A percentile compares a stretch with the other conserved stretches of the same genome.
Evolutionary conservation across 179 eudicot genomes (phyloP).

Genomic region (Sideroxylon spinosum): DNA sequence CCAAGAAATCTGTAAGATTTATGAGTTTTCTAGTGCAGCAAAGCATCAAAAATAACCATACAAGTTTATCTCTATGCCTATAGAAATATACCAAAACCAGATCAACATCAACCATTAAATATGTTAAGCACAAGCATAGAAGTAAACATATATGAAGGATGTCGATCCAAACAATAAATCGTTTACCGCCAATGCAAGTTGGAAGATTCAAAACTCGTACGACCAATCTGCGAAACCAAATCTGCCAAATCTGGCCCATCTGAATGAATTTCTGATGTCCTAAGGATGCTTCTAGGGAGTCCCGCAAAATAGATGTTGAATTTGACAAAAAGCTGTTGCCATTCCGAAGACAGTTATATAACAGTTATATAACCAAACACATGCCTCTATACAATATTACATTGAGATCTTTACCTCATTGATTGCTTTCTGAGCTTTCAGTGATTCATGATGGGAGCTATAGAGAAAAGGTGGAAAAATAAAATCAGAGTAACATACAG

Average conservation of each 20-base stretch:
- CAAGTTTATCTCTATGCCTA: not conserved
- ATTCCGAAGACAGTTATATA: constrained; percentile 20
- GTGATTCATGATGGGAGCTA: constrained; percentile 95
- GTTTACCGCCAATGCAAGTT: constrained; percentile 93
- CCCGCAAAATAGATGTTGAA: constrained; percentile 88
- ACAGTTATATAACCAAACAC: constrained; percentile 13
- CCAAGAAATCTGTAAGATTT: not conserved
- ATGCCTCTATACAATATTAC: not conserved
- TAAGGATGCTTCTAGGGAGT: constrained; percentile 65
- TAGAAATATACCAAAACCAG: not conserved
- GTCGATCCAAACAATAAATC: constrained; percentile 5
- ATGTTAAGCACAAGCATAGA: not conserved
- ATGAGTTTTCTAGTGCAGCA: not conserved
- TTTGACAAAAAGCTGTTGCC: constrained; percentile 84
- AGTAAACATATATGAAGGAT: not conserved
- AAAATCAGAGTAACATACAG: not conserved
- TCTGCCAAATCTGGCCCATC: constrained; percentile 62
- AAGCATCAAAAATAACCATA: not conserved
- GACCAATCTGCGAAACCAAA: constrained; percentile 81
- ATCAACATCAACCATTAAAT: not conserved
- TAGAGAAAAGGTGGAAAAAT: constrained; percentile 21
- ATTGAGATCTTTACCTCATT: constrained; percentile 59
- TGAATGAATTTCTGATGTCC: constrained; percentile 41
- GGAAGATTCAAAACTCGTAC: constrained; percentile 72
- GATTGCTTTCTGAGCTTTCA: constrained; percentile 94